Evolutionary conservation across 129 eudicot genomes (phyloP), one percentile per base, ranked within the genome.

Genomic region (Tanacetum coccineum): DNA sequence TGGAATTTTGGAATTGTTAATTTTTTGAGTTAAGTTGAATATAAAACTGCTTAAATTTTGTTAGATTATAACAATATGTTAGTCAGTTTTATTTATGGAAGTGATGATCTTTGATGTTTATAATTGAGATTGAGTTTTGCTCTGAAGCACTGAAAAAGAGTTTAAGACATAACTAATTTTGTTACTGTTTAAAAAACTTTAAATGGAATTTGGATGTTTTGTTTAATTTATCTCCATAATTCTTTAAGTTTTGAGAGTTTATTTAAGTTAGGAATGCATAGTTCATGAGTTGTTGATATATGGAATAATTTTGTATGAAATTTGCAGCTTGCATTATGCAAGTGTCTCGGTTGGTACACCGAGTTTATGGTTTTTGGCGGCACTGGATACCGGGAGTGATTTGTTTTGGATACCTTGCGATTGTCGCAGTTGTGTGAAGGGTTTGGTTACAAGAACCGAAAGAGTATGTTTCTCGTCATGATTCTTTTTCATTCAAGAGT

Each of bases 331-430:
- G 90, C 93, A 94, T 72, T 94, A 89, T 42, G 89, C 97, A 17
- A 77, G 81, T 76, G 99, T 94, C 13, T 71, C 95, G 0, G 85
- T 94, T 63, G 99, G 99, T 18, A 86, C 82, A n/a, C 99, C 99
- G 3, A 79, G 95, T 63, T 44, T 77, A 61, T 65, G 73, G 71
- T 94, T 86, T 85, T 67, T 89, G 58, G 99, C 89, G 73, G 97
- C 99, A 36, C 96, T 94, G 11, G 99, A 94, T 76, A 94, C 99
- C 1, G 99, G 99, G 56, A 94, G 99, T 61, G 87, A 94, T 75
- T 70, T 94, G 68, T 89, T 89, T 68, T 94, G 99, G 99, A 65
- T 94, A 65, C 99, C 99, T 39, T 94, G 99, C 56, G 87, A 94
- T 68, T 94, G 99, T 40, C 74, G 66, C 25, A 82, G 78, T 65